Evolutionary conservation across 192 early-diverging fungal species (phyloP).

Genomic region (Allomyces arbusculus): DNA sequence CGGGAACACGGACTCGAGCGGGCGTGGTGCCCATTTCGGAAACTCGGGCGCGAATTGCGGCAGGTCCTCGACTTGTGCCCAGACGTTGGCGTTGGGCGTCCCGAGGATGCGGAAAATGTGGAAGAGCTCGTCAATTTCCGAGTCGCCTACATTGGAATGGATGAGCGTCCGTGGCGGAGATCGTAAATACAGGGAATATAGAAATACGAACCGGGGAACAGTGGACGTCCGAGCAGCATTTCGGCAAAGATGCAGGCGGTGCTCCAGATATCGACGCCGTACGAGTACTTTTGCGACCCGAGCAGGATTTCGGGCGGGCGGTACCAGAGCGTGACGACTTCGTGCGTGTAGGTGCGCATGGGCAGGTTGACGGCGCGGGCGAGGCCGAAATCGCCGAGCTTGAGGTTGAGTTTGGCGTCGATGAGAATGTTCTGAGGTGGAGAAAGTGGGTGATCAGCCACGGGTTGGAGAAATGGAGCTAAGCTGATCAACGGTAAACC

Average conservation of each 20-base stretch:
- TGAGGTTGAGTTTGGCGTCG: slow-evolving; percentile 64
- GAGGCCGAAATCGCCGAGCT: slow-evolving; percentile 90
- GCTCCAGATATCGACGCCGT: slow-evolving; percentile 92
- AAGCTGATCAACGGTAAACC: too few species aligned
- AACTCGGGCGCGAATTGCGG: slow-evolving; percentile 68
- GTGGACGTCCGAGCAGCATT: slow-evolving; percentile 52
- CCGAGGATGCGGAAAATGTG: slow-evolving; percentile 69
- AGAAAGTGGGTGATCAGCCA: too few species aligned
- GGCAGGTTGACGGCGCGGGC: slow-evolving; percentile 83
- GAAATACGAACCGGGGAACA: slow-evolving; percentile 52
- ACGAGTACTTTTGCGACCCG: slow-evolving; percentile 73
- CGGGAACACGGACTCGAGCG: slow-evolving; percentile 24
- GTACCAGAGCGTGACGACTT: slow-evolving; percentile 92
- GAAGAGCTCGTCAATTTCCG: slow-evolving; percentile 86
- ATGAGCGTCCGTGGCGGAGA: neutral
- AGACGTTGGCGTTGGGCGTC: slow-evolving; percentile 55
- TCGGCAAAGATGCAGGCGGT: slow-evolving; percentile 96
- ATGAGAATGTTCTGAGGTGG: slow-evolving; percentile 73
- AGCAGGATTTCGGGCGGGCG: slow-evolving; percentile 87
- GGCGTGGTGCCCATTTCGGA: slow-evolving; percentile 42
- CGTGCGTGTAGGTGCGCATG: slow-evolving; percentile 80
- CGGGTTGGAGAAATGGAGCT: too few species aligned
- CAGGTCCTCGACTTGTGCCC: slow-evolving; percentile 51
- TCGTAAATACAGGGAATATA: slow-evolving; percentile 5
- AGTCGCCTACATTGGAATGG: slow-evolving; percentile 34